Percentiles rank a stretch among this genome's conserved stretches.
Conservation (phyloP, 148 eudicot species). For the Fallopia convolvulus region DNA sequence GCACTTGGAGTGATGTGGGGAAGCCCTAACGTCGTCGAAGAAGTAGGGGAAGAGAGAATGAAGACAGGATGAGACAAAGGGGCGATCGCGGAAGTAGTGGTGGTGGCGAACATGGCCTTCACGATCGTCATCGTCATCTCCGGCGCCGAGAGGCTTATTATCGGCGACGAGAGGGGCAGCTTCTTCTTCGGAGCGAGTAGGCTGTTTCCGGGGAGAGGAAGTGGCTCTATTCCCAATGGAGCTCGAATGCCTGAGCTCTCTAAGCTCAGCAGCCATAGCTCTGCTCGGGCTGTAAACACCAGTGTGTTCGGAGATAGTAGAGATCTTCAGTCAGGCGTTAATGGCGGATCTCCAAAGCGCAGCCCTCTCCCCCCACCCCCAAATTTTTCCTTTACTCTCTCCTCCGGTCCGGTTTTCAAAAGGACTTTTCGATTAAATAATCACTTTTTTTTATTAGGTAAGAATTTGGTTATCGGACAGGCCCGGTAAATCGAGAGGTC, state of each 20-base stretch:
- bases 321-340: slow-evolving; percentile 1
- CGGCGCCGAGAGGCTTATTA: slow-evolving; percentile 9
- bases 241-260: slow-evolving; percentile 85
- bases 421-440: not conserved
- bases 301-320: slow-evolving; percentile 8
- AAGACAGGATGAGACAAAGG: slow-evolving; percentile 28
- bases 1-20: slow-evolving; percentile 40
- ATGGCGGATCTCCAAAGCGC: slow-evolving; percentile 5
- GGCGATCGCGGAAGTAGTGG: slow-evolving; percentile 47
- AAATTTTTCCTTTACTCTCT: not conserved
- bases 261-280: slow-evolving; percentile 60
- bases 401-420: not conserved
- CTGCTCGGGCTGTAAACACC: slow-evolving; percentile 49
- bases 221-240: slow-evolving; percentile 57
- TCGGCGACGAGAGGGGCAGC: slow-evolving; percentile 45
- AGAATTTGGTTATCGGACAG: no score
- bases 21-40: slow-evolving; percentile 43
- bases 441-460: no score
- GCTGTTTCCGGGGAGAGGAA: slow-evolving; percentile 55
- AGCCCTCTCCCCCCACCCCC: slow-evolving; percentile 2
- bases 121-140: slow-evolving; percentile 29
- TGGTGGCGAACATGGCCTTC: slow-evolving; percentile 37
- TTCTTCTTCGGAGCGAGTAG: slow-evolving; percentile 27
- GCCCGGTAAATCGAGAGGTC: no score
- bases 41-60: slow-evolving; percentile 24